Evolutionary conservation across 2,329 filamentous ascomycete genomes (phyloP), one percentile per base, ranked within the genome.

Genomic region (Aspergillus neotritici): DNA sequence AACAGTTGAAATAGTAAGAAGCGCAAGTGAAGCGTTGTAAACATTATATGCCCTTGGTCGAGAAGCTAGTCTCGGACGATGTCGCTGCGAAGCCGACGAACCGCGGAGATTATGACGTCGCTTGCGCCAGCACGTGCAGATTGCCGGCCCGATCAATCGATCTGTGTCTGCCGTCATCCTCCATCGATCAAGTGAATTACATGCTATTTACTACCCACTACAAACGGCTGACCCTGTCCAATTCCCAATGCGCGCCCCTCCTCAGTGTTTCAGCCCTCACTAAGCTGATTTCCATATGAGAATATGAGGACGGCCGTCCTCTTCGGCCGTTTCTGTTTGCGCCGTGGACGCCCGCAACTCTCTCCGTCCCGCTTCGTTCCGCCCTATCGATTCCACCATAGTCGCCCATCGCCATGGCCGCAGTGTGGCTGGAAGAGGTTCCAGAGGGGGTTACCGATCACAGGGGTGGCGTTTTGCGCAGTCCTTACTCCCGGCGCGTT

Each of bases 401-500:
- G 36, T 15, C 50, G 43, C 36, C 36, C 41, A 31, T 44, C 49
- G 46, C 53, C 52, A 62, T 64, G 54, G 50, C 54, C 53, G 34
- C 54, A 46, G 48, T 16, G 37, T 12, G 44, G 41, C 34, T 34
- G 39, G 29, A 48, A 47, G 48, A 46, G 34, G 37, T 31, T 46
- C 34, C 53, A 53, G 40, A 52, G 46, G 37, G 49, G 57, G 52
- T 45, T 43, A 5, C 55, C 61, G 15, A 36, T 61, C 34, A 41
- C 55, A 49, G 53, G 63, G 29, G 54, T 53, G 14, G 37, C 70
- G 13, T 45, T 71, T 4, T 55, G 67, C 43, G 69, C 71, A n/a
- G 65, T 68, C 5, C 63, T 83, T 39, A 76, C 72, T 16, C 78
- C 80, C 0, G 74, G 72, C 4, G 78, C 75, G 1, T 82, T 83